Conservation (phyloP, 805 yeast genomes). For the Ogataea trehalophila region DNA sequence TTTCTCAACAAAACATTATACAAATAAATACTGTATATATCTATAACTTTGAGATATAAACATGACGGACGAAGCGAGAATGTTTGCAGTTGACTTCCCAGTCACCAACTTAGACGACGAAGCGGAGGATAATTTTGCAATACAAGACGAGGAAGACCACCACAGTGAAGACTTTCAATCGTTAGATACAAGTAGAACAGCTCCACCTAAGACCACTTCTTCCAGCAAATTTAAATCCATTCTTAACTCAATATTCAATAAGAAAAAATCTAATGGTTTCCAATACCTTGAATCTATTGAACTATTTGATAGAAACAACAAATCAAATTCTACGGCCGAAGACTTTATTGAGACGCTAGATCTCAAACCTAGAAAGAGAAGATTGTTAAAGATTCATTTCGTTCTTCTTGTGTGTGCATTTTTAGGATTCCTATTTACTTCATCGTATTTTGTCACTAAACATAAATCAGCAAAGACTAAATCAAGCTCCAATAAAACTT, state of each 20-base stretch:
- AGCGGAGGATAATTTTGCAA: conserved; percentile 24
- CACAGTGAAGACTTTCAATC: conserved; percentile 18
- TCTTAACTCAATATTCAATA: conserved; percentile 3
- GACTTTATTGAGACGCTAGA: conserved; percentile 11
- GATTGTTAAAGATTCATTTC: conserved; percentile 7
- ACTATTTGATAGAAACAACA: conserved; percentile 20
- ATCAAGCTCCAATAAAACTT: not conserved
- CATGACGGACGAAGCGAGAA: conserved; percentile 2
- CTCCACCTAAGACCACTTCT: not conserved
- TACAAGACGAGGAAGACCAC: conserved; percentile 6
- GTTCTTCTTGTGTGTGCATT: conserved; percentile 4
- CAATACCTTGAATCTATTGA: conserved; percentile 24
- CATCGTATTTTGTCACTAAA: conserved; percentile 4
- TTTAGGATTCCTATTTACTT: conserved; percentile 5
- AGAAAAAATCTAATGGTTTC: conserved; percentile 5
- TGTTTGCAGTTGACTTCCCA: conserved; percentile 44
- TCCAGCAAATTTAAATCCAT: conserved; percentile 7
- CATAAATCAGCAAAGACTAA: conserved; percentile 1
- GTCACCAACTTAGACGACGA: conserved; percentile 47
- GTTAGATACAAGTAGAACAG: conserved; percentile 8
- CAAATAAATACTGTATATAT: too few relatives aligned
- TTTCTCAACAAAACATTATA: too few relatives aligned
- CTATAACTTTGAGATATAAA: not conserved
- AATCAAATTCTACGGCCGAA: conserved; percentile 21
- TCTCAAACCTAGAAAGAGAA: conserved; percentile 1